Conservation (phyloP, 305 asterid genomes). For the Salvia sclarea region DNA sequence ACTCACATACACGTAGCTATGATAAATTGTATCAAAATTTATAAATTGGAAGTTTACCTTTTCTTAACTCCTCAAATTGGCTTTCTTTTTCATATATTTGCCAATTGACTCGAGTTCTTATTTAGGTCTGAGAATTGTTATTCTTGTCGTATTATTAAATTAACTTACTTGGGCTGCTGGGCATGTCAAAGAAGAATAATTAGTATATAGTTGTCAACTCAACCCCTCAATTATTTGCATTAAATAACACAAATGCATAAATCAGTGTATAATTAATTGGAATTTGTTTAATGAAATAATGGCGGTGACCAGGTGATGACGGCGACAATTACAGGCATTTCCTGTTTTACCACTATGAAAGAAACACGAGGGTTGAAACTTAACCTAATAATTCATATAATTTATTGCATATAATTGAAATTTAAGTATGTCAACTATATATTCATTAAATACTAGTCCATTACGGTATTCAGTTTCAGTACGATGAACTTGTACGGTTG, state of each 20-base stretch:
- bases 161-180: not conserved
- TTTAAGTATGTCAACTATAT: conserved; percentile 9
- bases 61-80: not conserved
- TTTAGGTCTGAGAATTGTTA: not conserved
- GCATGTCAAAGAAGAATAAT: not conserved
- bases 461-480: too few relatives aligned
- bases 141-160: not conserved
- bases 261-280: not conserved
- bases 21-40: not conserved
- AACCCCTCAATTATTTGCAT: conserved; percentile 17
- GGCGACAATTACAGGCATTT: not conserved
- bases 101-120: not conserved
- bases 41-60: not conserved
- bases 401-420: not conserved
- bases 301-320: conserved; percentile 3
- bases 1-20: too few relatives aligned
- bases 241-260: conserved; percentile 5
- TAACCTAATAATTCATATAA: conserved; percentile 26
- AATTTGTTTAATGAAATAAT: not conserved
- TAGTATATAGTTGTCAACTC: conserved; percentile 14
- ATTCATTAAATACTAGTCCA: not conserved
- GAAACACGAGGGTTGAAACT: conserved; percentile 30
- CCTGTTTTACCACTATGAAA: conserved; percentile 25
- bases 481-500: not conserved
- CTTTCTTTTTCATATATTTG: not conserved